phyloP scores from a whole-genome alignment of 164 flowering plant species.

The Stephania cephalantha region DNA sequence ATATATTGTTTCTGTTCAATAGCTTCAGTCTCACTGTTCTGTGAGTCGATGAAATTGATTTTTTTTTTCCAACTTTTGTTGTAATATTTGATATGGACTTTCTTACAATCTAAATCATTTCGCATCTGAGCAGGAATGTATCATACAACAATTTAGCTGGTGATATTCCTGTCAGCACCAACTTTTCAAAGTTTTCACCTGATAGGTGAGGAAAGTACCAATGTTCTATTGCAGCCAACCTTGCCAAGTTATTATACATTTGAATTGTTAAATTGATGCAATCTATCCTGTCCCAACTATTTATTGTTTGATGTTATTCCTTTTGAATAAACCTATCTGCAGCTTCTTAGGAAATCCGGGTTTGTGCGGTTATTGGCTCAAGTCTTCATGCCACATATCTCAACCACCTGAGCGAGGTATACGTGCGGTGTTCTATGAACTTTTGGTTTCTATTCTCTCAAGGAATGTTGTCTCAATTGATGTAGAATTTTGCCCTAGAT shows the following conservation, averaged over 20 bases:
- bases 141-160: constrained; percentile 82
- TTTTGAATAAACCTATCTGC: constrained; percentile 9
- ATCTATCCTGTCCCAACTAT: background rate
- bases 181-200: constrained; percentile 76
- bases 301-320: background rate
- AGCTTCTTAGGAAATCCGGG: constrained; percentile 82
- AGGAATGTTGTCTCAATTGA: background rate
- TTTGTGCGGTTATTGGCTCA: constrained; percentile 80
- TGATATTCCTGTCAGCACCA: constrained; percentile 63
- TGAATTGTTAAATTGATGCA: background rate
- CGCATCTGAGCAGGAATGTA: constrained; percentile 54
- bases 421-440: background rate
- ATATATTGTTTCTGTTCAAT: constrained; percentile 40
- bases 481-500: background rate
- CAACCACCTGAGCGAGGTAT: constrained; percentile 62
- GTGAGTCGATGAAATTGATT: constrained; percentile 33
- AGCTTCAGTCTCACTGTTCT: constrained; percentile 65
- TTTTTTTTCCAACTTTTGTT: background rate
- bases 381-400: constrained; percentile 52
- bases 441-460: background rate
- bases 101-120: background rate
- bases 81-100: background rate
- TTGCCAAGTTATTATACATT: background rate
- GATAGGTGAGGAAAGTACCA: constrained; percentile 45
- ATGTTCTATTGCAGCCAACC: background rate